Evolutionary conservation across 495 filamentous ascomycete genomes (phyloP), one percentile per base, ranked within the genome.

Genomic region (Neurospora sp.): DNA sequence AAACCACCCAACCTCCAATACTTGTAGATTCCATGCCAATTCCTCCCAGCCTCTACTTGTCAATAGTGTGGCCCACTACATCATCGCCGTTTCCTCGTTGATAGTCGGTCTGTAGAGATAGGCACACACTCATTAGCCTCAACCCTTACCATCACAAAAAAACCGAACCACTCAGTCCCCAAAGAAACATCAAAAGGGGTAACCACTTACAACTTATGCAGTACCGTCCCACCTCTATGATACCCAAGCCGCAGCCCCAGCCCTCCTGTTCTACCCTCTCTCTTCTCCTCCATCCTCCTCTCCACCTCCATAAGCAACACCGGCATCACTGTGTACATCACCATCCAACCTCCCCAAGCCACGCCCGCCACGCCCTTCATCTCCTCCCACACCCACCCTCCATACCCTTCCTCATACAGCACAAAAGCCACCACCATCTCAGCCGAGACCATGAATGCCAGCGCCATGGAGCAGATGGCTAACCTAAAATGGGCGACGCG

Each of bases 401-500:
- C 74, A 24, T 28, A 43, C 3, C 73, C 74, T 37, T 70, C 70
- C 73, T 75, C 78, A 34, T 74, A 75, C 13, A 71, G 21, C 28
- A 74, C 72, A 34, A 74, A 9, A 34, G 24, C 71, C 0, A 70
- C 72, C 3, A 79, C 34, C 39, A 15, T 40, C 73, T 76, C 74
- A 1, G 71, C 75, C 3, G 69, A 2, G 24, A 73, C 31, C 70
- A 73, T 73, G 0, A 79, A 71, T 21, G 39, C 69, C n/a, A 72
- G 69, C 1, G 72, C 75, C 17, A 75, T 37, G 2, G 34, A 71
- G 17, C 80, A 79, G 5, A 79, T 72, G 8, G 75, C 78, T 9
- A 78, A 37, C 39, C 80, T 69, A 39, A 82, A 78, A 7, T 34
- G 34, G 19, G 21, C 38, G 11, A 69, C 71, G n/a, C 78, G 71